phyloP scores from a whole-genome alignment of 129 eudicot species.

The Scalesia atractyloides region DNA sequence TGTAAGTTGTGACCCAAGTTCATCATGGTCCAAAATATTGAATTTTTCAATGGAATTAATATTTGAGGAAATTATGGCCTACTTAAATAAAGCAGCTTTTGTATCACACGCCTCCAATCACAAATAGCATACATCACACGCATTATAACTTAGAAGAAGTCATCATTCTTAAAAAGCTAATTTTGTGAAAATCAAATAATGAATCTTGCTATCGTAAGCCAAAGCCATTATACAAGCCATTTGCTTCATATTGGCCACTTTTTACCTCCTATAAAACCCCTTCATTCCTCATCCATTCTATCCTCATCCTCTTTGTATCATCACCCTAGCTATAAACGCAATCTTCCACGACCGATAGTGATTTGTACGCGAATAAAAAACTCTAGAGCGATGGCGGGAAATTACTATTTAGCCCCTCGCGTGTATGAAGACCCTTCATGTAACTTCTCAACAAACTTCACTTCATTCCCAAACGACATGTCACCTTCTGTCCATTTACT shows the following conservation, averaged over 20 bases:
- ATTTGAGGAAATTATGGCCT: conserved; percentile 29
- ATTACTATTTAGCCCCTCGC: conserved; percentile 42
- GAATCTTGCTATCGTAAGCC: conserved; percentile 51
- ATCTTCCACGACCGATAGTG: conserved; percentile 33
- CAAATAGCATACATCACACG: conserved; percentile 51
- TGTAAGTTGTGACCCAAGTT: no score
- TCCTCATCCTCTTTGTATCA: conserved; percentile 38
- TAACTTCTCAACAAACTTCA: conserved; percentile 44
- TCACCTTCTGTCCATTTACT: conserved; percentile 41
- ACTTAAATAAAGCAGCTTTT: conserved; percentile 31
- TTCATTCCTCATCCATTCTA: conserved; percentile 44
- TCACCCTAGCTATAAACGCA: conserved; percentile 22
- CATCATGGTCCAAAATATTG: no score
- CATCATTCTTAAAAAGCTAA: conserved; percentile 38
- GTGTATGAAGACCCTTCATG: conserved; percentile 41
- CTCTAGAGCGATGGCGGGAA: conserved; percentile 35
- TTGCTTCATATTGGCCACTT: conserved; percentile 37
- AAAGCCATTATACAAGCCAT: conserved; percentile 35
- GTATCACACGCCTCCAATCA: conserved; percentile 40
- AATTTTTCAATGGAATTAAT: not conserved
- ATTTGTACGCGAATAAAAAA: not conserved
- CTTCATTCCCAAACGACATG: conserved; percentile 40
- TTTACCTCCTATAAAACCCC: conserved; percentile 57
- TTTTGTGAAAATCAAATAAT: conserved; percentile 20
- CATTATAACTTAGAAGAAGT: conserved; percentile 38